Evolutionary conservation across 2,329 filamentous ascomycete species (phyloP).

Genomic region (Akanthomyces muscarius): DNA sequence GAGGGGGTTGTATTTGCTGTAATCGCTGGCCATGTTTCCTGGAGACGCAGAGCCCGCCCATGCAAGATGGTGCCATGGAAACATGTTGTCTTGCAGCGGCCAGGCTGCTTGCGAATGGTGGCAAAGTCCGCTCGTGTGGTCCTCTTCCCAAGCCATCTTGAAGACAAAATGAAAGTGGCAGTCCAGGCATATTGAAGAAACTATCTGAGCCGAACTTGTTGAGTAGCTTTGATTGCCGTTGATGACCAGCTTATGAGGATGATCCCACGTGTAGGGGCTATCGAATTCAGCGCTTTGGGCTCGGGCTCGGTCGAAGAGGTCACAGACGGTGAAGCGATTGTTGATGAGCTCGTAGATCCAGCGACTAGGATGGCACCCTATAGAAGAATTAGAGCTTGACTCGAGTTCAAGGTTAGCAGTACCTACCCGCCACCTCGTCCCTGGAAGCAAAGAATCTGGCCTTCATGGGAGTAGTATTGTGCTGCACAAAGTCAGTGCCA

Average conservation of each 20-base stretch:
- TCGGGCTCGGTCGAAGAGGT: conserved; percentile 34
- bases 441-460: conserved; percentile 24
- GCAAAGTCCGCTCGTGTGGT: conserved; percentile 29
- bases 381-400: conserved; percentile 15
- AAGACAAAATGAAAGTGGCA: conserved; percentile 42
- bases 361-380: conserved; percentile 33
- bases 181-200: conserved; percentile 38
- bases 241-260: conserved; percentile 34
- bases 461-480: conserved; percentile 33
- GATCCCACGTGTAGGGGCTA: conserved; percentile 31
- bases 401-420: neutral
- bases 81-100: conserved; percentile 33
- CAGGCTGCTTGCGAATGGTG: conserved; percentile 30
- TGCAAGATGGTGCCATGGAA: conserved; percentile 38
- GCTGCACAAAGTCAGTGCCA: conserved; percentile 26
- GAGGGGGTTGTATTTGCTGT: conserved; percentile 37
- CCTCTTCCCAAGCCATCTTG: conserved; percentile 32
- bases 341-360: conserved; percentile 39
- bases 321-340: conserved; percentile 34
- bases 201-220: conserved; percentile 24
- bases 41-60: conserved; percentile 32
- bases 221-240: conserved; percentile 38
- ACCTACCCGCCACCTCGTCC: conserved; percentile 27
- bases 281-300: conserved; percentile 29
- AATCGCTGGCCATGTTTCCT: conserved; percentile 23